phyloP scores from a whole-genome alignment of 179 eudicot genomes.

The Amaranthus tricolor region DNA sequence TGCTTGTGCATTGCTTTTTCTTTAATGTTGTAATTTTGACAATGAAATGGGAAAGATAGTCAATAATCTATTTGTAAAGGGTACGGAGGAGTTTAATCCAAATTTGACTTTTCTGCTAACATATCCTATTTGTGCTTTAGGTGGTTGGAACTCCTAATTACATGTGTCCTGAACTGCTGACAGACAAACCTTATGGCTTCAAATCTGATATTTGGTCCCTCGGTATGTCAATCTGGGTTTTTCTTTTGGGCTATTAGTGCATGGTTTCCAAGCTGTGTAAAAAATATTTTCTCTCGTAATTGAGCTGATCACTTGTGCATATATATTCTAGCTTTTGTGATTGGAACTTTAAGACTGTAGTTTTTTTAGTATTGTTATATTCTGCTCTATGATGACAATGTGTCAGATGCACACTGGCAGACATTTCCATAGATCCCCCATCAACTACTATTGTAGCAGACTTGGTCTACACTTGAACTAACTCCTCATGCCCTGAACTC shows the following conservation, averaged over 20 bases:
- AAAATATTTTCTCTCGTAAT: too few relatives aligned
- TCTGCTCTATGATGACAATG: too few relatives aligned
- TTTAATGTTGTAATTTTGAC: background rate
- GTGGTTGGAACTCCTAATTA: constrained; percentile 99
- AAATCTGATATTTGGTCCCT: constrained; percentile 99
- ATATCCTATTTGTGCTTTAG: constrained; percentile 33
- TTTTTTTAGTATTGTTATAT: too few relatives aligned
- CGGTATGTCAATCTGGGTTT: constrained; percentile 39
- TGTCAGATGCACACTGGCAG: too few relatives aligned
- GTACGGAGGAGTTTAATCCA: background rate
- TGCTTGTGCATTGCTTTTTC: constrained; percentile 1
- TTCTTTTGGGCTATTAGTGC: constrained; percentile 12
- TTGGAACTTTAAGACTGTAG: too few relatives aligned
- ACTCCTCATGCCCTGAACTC: too few relatives aligned
- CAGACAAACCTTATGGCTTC: constrained; percentile 98
- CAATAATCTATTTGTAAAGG: background rate
- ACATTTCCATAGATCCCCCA: too few relatives aligned
- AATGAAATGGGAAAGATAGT: background rate
- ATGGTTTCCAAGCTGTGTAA: constrained; percentile 4
- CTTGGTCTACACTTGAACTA: too few relatives aligned
- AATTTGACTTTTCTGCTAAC: constrained; percentile 14
- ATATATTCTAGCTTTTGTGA: too few relatives aligned
- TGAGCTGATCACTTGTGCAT: too few relatives aligned
- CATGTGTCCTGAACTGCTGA: constrained; percentile 98
- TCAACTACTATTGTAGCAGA: too few relatives aligned